phyloP scores from a whole-genome alignment of 1,284 basidiomycete genomes.

The Sphagnurus paluster region DNA sequence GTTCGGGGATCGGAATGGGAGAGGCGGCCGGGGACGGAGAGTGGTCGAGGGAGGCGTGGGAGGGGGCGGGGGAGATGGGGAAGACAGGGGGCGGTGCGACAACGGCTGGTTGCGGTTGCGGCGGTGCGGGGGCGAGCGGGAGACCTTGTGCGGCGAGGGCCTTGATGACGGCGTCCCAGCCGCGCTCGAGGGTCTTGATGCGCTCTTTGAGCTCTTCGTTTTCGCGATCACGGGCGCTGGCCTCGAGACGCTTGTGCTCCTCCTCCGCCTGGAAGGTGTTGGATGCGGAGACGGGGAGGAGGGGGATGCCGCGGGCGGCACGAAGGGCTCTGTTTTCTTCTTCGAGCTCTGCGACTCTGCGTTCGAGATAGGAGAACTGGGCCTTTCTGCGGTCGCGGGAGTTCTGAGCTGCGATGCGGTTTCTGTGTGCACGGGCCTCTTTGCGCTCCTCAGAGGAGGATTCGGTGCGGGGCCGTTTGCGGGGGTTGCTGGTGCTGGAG shows the following conservation, averaged over 20 bases:
- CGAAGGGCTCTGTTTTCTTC: conserved; percentile 81
- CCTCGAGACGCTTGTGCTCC: conserved; percentile 40
- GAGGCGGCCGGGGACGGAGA: too few species aligned
- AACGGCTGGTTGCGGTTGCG: conserved; percentile 23
- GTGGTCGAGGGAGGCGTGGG: conserved; percentile 41
- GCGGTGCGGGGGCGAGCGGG: conserved; percentile 28
- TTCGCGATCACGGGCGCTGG: conserved; percentile 56
- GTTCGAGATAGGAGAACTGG: conserved; percentile 73
- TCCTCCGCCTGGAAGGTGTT: conserved; percentile 31
- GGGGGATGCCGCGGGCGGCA: conserved; percentile 59
- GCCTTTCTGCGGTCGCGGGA: conserved; percentile 80
- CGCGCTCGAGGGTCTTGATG: conserved; percentile 72
- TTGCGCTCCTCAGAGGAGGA: conserved; percentile 70
- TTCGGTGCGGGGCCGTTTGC: conserved; percentile 68
- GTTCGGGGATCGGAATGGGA: too few species aligned
- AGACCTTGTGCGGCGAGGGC: conserved; percentile 69
- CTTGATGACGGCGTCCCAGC: conserved; percentile 77
- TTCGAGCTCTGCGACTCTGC: conserved; percentile 78
- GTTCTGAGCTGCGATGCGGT: conserved; percentile 83
- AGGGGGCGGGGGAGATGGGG: conserved; percentile 50
- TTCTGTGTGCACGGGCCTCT: conserved; percentile 80
- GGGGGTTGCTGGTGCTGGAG: conserved; percentile 39
- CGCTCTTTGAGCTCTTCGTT: conserved; percentile 74
- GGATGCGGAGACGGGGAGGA: conserved; percentile 27
- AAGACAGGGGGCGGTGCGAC: conserved; percentile 29